Conservation (phyloP, 495 filamentous ascomycete species). For the Penicillium alfredii region DNA sequence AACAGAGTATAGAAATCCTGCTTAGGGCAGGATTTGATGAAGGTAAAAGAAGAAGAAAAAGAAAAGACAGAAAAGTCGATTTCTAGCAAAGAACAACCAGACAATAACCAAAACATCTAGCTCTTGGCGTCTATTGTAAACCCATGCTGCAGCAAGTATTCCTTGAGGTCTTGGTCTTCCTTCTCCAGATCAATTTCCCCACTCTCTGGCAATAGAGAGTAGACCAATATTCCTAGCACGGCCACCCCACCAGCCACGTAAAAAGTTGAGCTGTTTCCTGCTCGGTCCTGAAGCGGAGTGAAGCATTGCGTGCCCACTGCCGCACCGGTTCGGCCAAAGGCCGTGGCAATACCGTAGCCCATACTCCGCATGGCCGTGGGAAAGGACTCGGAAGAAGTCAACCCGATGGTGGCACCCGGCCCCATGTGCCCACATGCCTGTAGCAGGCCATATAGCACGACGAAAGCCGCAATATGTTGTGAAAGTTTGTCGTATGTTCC, state of each 20-base stretch:
- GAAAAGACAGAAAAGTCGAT: no score
- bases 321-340: slow-evolving; percentile 32
- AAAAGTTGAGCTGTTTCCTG: slow-evolving; percentile 27
- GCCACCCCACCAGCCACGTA: slow-evolving; percentile 29
- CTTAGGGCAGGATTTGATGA: no score
- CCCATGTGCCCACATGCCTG: slow-evolving; percentile 36
- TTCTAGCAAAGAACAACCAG: no score
- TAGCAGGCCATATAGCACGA: slow-evolving; percentile 33
- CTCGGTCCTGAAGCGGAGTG: slow-evolving; percentile 22
- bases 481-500: slow-evolving; percentile 25
- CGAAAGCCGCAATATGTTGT: slow-evolving; percentile 28
- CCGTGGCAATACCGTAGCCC: slow-evolving; percentile 31
- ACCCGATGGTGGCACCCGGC: slow-evolving; percentile 29
- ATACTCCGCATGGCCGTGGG: slow-evolving; percentile 34
- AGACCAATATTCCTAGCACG: slow-evolving; percentile 25
- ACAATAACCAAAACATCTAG: no score
- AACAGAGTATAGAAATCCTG: no score
- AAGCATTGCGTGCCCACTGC: slow-evolving; percentile 34
- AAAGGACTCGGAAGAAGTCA: slow-evolving; percentile 31
- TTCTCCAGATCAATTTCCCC: slow-evolving; percentile 25
- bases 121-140: background rate
- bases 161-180: slow-evolving; percentile 24
- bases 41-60: no score
- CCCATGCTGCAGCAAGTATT: slow-evolving; percentile 25
- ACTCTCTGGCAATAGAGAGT: slow-evolving; percentile 32